phyloP scores from a whole-genome alignment of 441 rosid species.

The Mallotus japonicus region DNA sequence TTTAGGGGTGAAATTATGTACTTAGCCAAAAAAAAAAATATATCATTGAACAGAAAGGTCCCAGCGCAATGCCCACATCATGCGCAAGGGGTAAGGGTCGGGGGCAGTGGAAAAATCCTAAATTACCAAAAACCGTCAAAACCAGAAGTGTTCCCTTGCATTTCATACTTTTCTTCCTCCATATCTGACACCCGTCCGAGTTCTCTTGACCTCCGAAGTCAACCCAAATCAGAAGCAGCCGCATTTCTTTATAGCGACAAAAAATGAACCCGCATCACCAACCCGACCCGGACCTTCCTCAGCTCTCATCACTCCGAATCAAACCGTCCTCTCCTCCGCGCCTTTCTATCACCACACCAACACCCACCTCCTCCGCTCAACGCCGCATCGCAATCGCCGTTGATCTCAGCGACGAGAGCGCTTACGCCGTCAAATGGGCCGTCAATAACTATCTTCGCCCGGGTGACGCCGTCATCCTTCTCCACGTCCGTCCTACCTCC shows the following conservation, averaged over 20 bases:
- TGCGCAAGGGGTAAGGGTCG: too few relatives aligned
- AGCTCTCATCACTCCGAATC: slow-evolving; percentile 31
- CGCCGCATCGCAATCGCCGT: slow-evolving; percentile 82
- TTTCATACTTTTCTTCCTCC: too few relatives aligned
- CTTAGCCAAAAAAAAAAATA: too few relatives aligned
- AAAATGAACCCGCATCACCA: slow-evolving; percentile 9
- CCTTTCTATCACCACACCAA: slow-evolving; percentile 20
- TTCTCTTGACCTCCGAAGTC: background rate
- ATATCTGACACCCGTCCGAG: too few relatives aligned
- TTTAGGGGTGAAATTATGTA: too few relatives aligned
- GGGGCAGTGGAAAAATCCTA: too few relatives aligned
- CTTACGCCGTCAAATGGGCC: slow-evolving; percentile 71
- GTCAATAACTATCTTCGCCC: slow-evolving; percentile 73
- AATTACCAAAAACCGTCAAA: too few relatives aligned
- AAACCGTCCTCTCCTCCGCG: slow-evolving; percentile 26
- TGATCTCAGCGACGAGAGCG: slow-evolving; percentile 80
- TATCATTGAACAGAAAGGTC: too few relatives aligned
- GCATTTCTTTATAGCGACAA: too few relatives aligned
- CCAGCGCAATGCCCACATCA: too few relatives aligned
- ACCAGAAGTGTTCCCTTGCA: too few relatives aligned
- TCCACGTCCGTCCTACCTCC: slow-evolving; percentile 75
- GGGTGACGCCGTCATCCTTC: slow-evolving; percentile 66
- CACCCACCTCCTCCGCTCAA: slow-evolving; percentile 37
- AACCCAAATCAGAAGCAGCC: background rate
- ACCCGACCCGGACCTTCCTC: slow-evolving; percentile 29